A percentile compares a stretch with the other conserved stretches of the same genome.
Evolutionary conservation across 176 grass and related monocot species (phyloP).

Genomic region (Cymbopogon citratus): DNA sequence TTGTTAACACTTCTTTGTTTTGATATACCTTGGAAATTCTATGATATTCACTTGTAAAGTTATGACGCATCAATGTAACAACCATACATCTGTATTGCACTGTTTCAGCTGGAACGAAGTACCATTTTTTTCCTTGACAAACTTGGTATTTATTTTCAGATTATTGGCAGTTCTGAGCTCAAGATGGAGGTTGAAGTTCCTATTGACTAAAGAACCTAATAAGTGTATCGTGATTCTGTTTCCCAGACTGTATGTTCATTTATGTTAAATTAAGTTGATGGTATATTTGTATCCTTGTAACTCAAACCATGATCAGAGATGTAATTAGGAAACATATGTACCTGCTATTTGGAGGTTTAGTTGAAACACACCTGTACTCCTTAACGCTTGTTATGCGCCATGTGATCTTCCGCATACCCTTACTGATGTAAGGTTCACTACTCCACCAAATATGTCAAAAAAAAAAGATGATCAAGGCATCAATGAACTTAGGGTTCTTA

Average conservation of each 20-base stretch:
- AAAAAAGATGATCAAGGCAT: neutral
- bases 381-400: neutral
- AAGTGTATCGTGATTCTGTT: neutral
- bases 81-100: neutral
- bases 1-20: neutral
- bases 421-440: neutral
- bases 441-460: neutral
- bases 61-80: neutral
- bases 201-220: constrained; percentile 50
- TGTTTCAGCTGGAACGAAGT: neutral
- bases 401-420: neutral
- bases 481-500: neutral
- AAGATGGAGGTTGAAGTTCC: constrained; percentile 96
- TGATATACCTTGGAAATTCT: neutral
- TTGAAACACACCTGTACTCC: neutral
- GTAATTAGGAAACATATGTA: constrained; percentile 32
- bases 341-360: constrained; percentile 8
- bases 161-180: constrained; percentile 66
- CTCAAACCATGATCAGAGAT: constrained; percentile 15
- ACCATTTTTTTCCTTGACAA: neutral
- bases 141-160: constrained; percentile 37
- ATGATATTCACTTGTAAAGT: neutral
- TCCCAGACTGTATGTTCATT: neutral
- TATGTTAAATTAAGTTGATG: constrained; percentile 17
- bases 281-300: constrained; percentile 26